Base-by-base conservation (phyloP, 1,284 basidiomycete genomes). In the Boletellus dicymbophilus region DNA sequence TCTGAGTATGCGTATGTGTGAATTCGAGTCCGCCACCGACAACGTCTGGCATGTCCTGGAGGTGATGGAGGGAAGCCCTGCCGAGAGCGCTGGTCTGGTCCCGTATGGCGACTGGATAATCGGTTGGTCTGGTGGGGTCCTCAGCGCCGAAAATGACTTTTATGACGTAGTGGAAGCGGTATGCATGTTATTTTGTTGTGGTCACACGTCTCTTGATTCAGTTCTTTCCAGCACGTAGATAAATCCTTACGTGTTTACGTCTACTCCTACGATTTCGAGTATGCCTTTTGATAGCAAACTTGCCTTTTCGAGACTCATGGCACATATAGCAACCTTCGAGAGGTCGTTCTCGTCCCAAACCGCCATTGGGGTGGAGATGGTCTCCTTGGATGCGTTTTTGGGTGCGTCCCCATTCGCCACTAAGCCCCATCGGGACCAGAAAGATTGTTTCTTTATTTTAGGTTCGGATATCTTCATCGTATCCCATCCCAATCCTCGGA, bases 41-140 rank as follows among this genome's bases (percentile, higher is more conserved):
- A 94, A 91, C 57, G 94, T 98, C 8, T 99, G 96, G 95, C 96
- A 99, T 70, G 94, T 99, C 40, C 77, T 99, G 44, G 97, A 99
- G 66, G 94, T 99, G 9, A 73, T 97, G 31, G 95, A 98, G 69
- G 95, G 94, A 18, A 94, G 90, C 54, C 97, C 97, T 9, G 96
- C 96, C 6, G 95, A 98, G 74, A 88, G 84, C 58, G 85, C 86
- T 33, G 91, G 91, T 2, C 76, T 94, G 3, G 91, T 94, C 16
- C 91, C 91, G 4, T 93, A 87, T 66, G 92, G 92, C 6, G 91
- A 95, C 72, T 95, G 89, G 78, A 86, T 95, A 51, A 82, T 88
- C 60, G 95, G 96, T 26, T 99, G 95, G 91, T 93, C 94, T 12
- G 95, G 95, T 13, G 96, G 96, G 6, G 88, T 93, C 1, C 73